Percentiles rank a stretch among this genome's conserved stretches.
These are phyloP conservation scores for Globisporangium spiculum DNA, from an alignment of 352 stramenopile species.

Conservation along the genomic window DNA sequence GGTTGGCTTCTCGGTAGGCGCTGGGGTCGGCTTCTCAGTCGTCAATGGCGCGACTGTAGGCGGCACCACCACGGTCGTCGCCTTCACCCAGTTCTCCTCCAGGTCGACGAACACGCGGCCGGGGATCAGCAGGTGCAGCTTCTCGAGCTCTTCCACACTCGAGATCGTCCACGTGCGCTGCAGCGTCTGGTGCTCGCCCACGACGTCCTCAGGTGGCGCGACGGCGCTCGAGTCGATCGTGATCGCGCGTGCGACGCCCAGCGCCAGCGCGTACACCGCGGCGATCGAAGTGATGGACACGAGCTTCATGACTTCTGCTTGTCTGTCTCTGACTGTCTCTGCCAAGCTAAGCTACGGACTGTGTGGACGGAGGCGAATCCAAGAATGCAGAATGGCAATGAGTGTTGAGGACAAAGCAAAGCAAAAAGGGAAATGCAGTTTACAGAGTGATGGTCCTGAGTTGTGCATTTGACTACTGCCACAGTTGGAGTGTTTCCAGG, in stretches of 20 bases:
- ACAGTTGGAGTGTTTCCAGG: neutral
- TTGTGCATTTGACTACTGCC: neutral
- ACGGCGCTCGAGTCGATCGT: constrained; percentile 34
- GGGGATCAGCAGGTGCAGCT: constrained; percentile 48
- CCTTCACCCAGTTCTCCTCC: constrained; percentile 23
- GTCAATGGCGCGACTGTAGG: constrained; percentile 7
- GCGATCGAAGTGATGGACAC: neutral
- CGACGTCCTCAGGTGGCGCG: constrained; percentile 22
- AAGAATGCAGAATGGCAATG: neutral
- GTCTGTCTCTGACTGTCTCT: neutral
- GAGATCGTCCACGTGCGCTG: constrained; percentile 42
- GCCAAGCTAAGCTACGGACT: neutral
- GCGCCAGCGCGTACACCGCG: constrained; percentile 4
- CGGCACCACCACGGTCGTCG: constrained; percentile 8
- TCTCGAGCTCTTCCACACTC: constrained; percentile 37
- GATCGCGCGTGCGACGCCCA: neutral
- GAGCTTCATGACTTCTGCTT: constrained; percentile 4
- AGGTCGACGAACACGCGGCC: constrained; percentile 57
- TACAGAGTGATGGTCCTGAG: neutral
- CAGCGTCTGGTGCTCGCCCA: constrained; percentile 38
- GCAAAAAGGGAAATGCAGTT: neutral
- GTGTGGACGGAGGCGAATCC: constrained; percentile 7
- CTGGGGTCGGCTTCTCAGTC: constrained; percentile 5
- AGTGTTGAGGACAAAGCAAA: neutral
- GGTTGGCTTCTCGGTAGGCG: neutral